Base-by-base conservation (phyloP, 2,329 filamentous ascomycete species). In the Nectriaceae sp. region DNA sequence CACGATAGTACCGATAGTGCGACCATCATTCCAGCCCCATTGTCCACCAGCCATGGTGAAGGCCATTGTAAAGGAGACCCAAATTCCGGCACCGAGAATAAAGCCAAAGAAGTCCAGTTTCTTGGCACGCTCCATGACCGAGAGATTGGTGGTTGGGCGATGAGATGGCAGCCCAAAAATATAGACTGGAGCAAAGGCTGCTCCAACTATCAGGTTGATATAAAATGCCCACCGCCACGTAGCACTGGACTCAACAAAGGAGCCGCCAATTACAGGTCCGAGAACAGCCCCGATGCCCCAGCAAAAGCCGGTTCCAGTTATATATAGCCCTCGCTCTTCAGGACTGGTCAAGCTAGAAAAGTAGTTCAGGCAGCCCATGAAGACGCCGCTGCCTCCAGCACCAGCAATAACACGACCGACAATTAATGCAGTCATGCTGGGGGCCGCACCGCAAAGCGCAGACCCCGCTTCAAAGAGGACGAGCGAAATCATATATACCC, bases 21-120 rank as follows among this genome's bases (percentile, higher is more conserved):
- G 63, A 1, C 69, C 70, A 11, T 63, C 64, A 26, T 64, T 60
- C 77, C 78, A 83, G 0, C 63, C 52, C 50, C 70, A 82, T 5
- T 70, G 46, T 4, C 66, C 59, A 1, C 78, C 79, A 4, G 73
- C 76, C 42, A 81, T 79, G 37, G 66, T 70, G 42, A 80, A 70
- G 1, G 67, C 76, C 61, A 82, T 71, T 24, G 74, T 62, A 19
- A 75, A 57, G 15, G 63, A 65, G 3, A 67, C 59, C 24, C 70
- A 70, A 4, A 69, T 66, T 3, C 64, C 74, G 1, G 68, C 56
- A 42, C 67, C 71, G 6, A 82, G 61, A 4, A 73, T 33, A 1
- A 67, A 61, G 2, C 18, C n/a, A n/a, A n/a, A n/a, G n/a, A n/a
- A n/a, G n/a, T n/a, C n/a, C n/a, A n/a, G n/a, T n/a, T n/a, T n/a